Evolutionary conservation across 441 rosid genomes (phyloP).

Genomic region (Populus hybrid): DNA sequence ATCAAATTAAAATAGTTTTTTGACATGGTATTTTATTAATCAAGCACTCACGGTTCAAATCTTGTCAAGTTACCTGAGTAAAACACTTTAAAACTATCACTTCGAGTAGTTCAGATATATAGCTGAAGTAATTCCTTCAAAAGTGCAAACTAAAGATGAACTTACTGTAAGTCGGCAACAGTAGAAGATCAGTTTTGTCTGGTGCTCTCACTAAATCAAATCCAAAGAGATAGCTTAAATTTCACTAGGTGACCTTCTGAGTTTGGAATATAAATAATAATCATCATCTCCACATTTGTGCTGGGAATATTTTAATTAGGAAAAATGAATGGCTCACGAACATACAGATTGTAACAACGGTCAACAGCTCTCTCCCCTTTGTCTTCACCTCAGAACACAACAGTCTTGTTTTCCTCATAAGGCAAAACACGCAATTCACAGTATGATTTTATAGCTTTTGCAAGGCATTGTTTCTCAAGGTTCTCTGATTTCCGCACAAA

Average conservation of each 20-base stretch:
- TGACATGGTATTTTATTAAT: no score
- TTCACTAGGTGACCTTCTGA: not conserved
- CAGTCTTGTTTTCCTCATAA: slow-evolving; percentile 63
- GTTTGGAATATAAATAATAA: not conserved
- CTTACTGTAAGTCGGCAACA: not conserved
- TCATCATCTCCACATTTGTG: not conserved
- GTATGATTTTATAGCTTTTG: slow-evolving; percentile 68
- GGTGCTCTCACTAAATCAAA: not conserved
- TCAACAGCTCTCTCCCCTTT: slow-evolving; percentile 8
- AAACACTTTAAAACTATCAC: no score
- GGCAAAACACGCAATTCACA: slow-evolving; percentile 84
- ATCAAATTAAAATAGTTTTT: no score
- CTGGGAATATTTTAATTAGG: not conserved
- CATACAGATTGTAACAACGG: not conserved
- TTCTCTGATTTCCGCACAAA: slow-evolving; percentile 84
- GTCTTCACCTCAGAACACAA: slow-evolving; percentile 50
- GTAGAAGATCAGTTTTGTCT: not conserved
- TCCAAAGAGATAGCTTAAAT: not conserved
- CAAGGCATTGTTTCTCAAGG: slow-evolving; percentile 87
- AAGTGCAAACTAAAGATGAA: not conserved
- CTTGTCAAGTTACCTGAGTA: no score
- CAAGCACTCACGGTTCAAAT: no score
- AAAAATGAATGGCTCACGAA: slow-evolving; percentile 3
- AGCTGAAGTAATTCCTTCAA: no score
- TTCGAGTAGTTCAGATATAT: no score